Evolutionary conservation across 441 rosid species (phyloP).

Genomic region (Breynia disticha): DNA sequence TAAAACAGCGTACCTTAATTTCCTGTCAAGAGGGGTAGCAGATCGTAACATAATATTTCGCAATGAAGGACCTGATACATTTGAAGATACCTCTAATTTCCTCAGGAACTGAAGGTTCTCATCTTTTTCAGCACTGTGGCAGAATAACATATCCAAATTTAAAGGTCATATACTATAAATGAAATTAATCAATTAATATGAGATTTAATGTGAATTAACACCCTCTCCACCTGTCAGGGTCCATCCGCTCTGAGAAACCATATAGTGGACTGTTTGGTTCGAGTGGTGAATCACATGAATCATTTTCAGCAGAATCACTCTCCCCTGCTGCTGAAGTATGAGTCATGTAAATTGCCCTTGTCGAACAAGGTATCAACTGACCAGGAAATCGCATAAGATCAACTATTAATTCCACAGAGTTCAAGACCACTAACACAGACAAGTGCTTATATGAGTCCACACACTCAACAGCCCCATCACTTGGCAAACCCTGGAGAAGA

Average conservation of each 20-base stretch:
- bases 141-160: neutral
- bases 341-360: conserved; percentile 88
- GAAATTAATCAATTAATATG: conserved; percentile 4
- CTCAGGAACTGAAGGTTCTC: conserved; percentile 57
- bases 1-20: conserved; percentile 47
- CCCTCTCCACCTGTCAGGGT: conserved; percentile 63
- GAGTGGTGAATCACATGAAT: conserved; percentile 97
- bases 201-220: conserved; percentile 7
- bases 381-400: conserved; percentile 98
- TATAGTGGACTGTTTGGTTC: conserved; percentile 98
- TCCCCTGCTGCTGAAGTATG: conserved; percentile 97
- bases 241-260: conserved; percentile 77
- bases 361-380: conserved; percentile 76
- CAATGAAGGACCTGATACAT: conserved; percentile 54
- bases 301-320: conserved; percentile 99
- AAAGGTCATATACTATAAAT: too few relatives aligned
- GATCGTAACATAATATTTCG: conserved; percentile 66
- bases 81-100: conserved; percentile 60
- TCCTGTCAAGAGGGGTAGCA: conserved; percentile 47
- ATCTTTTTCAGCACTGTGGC: conserved; percentile 75
- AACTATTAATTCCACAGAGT: conserved; percentile 87
- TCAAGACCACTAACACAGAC: conserved; percentile 82
- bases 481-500: conserved; percentile 76
- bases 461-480: conserved; percentile 71
- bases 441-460: conserved; percentile 78